A percentile compares a stretch with the other conserved stretches of the same genome.
phyloP scores from a whole-genome alignment of 495 filamentous ascomycete species.

The Jackrogersella multiformis region DNA sequence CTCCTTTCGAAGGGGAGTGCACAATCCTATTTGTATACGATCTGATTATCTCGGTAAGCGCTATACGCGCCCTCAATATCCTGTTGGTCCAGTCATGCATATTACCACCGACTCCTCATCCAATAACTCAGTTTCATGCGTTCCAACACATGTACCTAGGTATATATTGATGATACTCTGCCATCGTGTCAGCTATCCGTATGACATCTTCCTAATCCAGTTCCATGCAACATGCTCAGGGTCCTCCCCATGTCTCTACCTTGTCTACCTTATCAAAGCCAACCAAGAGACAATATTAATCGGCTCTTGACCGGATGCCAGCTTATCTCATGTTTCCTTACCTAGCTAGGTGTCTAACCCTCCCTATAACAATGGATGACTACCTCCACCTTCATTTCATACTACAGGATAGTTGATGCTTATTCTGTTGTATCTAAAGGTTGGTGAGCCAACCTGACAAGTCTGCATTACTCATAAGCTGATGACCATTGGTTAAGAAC shows the following conservation, averaged over 20 bases:
- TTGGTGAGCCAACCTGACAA: not conserved
- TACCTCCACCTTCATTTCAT: constrained; percentile 3
- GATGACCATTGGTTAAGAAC: not conserved
- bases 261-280: constrained; percentile 18
- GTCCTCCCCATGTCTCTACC: constrained; percentile 13
- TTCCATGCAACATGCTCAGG: constrained; percentile 18
- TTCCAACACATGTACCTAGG: too few relatives aligned
- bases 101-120: too few relatives aligned
- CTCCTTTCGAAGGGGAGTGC: too few relatives aligned
- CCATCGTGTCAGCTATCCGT: too few relatives aligned
- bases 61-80: too few relatives aligned
- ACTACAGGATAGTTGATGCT: not conserved
- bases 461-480: not conserved
- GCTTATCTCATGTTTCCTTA: constrained; percentile 14
- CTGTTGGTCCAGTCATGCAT: too few relatives aligned
- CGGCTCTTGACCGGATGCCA: constrained; percentile 11
- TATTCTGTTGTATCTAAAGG: not conserved
- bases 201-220: not conserved
- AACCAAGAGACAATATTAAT: constrained; percentile 11
- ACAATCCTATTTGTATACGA: too few relatives aligned
- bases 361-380: constrained; percentile 1
- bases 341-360: constrained; percentile 9
- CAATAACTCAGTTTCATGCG: not conserved
- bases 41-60: too few relatives aligned
- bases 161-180: too few relatives aligned